These are phyloP conservation scores for Millerozyma acaciae DNA, from an alignment of 805 yeast genomes.

Conservation along the genomic window DNA sequence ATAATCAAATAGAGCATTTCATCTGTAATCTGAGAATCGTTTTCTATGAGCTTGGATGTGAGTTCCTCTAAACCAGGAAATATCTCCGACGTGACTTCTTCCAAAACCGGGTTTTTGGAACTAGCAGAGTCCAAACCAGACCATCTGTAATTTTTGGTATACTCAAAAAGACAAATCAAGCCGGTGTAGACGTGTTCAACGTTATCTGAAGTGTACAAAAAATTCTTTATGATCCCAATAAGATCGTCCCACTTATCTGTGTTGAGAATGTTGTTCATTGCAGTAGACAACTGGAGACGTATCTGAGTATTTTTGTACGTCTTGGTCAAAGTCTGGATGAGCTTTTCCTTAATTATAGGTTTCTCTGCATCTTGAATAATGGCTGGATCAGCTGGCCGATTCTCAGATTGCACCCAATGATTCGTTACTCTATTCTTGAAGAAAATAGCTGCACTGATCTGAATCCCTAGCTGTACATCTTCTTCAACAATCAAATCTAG, in stretches of 20 bases:
- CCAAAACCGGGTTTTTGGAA: slow-evolving; percentile 35
- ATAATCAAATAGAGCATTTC: slow-evolving; percentile 38
- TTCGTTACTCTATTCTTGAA: slow-evolving; percentile 39
- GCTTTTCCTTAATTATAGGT: slow-evolving; percentile 38
- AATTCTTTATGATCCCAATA: slow-evolving; percentile 33
- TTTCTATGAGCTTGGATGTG: slow-evolving; percentile 22
- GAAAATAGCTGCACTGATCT: slow-evolving; percentile 40
- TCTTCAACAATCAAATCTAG: slow-evolving; percentile 47
- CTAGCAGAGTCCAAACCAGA: slow-evolving; percentile 42
- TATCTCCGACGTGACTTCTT: slow-evolving; percentile 30
- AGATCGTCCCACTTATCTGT: slow-evolving; percentile 45
- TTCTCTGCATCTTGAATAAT: slow-evolving; percentile 33
- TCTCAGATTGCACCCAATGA: slow-evolving; percentile 37
- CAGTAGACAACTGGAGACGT: slow-evolving; percentile 54
- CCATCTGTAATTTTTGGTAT: slow-evolving; percentile 39
- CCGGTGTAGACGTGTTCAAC: slow-evolving; percentile 38
- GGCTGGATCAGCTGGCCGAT: slow-evolving; percentile 17
- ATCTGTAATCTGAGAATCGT: slow-evolving; percentile 18
- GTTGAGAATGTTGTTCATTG: slow-evolving; percentile 51
- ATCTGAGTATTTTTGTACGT: slow-evolving; percentile 33
- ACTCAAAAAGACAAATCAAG: slow-evolving; percentile 37
- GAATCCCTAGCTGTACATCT: slow-evolving; percentile 33
- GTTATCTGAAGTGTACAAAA: slow-evolving; percentile 27
- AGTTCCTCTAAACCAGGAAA: slow-evolving; percentile 37
- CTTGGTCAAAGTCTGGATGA: slow-evolving; percentile 39